Conservation (phyloP, 495 filamentous ascomycete species). For the Neurospora hispaniola region DNA sequence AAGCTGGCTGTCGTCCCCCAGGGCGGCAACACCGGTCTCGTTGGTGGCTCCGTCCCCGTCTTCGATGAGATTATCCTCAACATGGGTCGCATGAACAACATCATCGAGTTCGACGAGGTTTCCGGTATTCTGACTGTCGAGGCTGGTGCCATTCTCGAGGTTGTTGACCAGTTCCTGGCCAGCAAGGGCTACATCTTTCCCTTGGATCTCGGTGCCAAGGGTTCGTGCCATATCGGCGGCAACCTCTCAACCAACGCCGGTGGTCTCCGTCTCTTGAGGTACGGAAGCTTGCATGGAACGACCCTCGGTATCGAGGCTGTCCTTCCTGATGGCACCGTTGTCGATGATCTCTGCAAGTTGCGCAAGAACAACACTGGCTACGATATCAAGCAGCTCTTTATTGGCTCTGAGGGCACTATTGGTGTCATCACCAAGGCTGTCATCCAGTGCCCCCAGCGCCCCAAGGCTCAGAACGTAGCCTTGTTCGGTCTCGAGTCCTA, state of each 20-base stretch:
- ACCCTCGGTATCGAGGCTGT: constrained; percentile 90
- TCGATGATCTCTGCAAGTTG: constrained; percentile 75
- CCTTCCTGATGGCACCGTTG: constrained; percentile 79
- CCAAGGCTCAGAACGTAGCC: constrained; percentile 78
- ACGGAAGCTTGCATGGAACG: constrained; percentile 87
- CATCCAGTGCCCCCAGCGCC: constrained; percentile 77
- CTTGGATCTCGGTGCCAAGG: constrained; percentile 91
- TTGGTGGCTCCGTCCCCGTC: constrained; percentile 88
- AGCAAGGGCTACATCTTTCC: constrained; percentile 80
- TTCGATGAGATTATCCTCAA: constrained; percentile 97
- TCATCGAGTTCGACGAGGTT: constrained; percentile 82
- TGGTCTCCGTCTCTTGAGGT: constrained; percentile 78
- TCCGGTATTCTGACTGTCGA: constrained; percentile 86
- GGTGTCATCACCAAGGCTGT: constrained; percentile 87
- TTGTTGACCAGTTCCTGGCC: constrained; percentile 72
- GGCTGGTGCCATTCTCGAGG: constrained; percentile 83
- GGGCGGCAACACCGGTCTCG: constrained; percentile 91
- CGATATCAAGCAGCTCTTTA: constrained; percentile 95
- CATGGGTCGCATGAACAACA: constrained; percentile 77
- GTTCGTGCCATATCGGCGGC: constrained; percentile 94
- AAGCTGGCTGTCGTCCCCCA: constrained; percentile 92
- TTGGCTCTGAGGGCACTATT: constrained; percentile 88
- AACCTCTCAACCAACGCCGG: constrained; percentile 97
- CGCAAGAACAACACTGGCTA: constrained; percentile 98
- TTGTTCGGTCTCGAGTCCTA: constrained; percentile 80